Evolutionary conservation across 306 rosid genomes (phyloP).

Genomic region (Sicyos edulis): DNA sequence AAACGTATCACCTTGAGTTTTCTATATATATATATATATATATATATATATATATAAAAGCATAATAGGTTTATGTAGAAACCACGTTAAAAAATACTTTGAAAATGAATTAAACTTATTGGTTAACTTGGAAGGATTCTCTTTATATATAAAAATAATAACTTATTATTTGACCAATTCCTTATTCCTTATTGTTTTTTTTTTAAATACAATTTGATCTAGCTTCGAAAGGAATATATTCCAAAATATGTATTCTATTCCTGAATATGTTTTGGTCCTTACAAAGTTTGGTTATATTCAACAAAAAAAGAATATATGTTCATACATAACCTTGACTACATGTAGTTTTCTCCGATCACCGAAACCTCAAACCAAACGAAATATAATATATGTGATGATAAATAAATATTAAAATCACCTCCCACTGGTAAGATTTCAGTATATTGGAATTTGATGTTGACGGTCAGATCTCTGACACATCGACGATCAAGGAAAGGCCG

Average conservation of each 20-base stretch:
- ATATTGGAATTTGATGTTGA: neutral
- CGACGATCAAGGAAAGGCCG: neutral
- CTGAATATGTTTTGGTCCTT: neutral
- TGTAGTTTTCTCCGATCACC: neutral
- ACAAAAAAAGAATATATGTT: neutral
- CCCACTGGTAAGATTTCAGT: neutral
- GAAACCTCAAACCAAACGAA: neutral
- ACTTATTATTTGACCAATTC: neutral
- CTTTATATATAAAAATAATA: too few species aligned
- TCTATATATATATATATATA: too few species aligned
- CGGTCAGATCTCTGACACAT: neutral
- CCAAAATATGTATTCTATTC: neutral
- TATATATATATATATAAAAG: too few species aligned
- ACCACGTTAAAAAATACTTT: neutral
- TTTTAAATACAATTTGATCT: neutral
- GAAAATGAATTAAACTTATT: too few species aligned
- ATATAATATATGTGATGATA: neutral
- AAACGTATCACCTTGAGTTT: neutral
- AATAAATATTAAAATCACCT: neutral
- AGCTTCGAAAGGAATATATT: neutral
- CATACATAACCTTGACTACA: neutral
- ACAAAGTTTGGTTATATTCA: neutral
- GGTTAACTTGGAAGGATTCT: neutral
- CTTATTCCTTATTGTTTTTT: neutral
- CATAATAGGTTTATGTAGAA: neutral